Conservation (phyloP, 2,329 filamentous ascomycete genomes). For the Botryosphaeria dothidea region DNA sequence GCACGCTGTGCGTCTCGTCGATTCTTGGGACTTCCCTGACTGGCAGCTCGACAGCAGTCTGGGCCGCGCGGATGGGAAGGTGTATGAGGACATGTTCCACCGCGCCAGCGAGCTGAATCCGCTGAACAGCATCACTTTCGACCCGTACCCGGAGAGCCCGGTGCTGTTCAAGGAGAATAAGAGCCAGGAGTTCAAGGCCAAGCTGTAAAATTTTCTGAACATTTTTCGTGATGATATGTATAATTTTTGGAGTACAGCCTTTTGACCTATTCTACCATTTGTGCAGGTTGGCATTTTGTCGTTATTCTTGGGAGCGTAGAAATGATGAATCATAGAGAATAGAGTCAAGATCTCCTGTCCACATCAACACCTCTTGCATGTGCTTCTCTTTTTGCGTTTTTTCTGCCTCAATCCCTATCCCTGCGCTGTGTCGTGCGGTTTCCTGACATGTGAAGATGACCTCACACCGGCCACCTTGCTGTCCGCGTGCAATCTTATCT, state of each 20-base stretch:
- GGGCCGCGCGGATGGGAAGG: constrained; percentile 70
- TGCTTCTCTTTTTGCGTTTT: neutral
- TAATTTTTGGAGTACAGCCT: constrained; percentile 14
- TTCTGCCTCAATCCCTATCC: neutral
- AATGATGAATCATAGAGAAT: constrained; percentile 27
- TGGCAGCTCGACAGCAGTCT: constrained; percentile 74
- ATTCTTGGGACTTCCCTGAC: constrained; percentile 75
- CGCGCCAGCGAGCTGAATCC: constrained; percentile 72
- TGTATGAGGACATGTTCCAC: constrained; percentile 76
- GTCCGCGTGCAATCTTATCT: constrained; percentile 11
- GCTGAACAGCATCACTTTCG: constrained; percentile 69
- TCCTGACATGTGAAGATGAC: constrained; percentile 5
- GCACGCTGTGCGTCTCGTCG: constrained; percentile 70
- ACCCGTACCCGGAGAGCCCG: constrained; percentile 67
- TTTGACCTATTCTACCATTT: neutral
- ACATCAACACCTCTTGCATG: neutral
- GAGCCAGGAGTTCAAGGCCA: constrained; percentile 19
- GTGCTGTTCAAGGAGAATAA: constrained; percentile 59
- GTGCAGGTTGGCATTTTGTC: constrained; percentile 21
- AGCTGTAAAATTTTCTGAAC: constrained; percentile 9
- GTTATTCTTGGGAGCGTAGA: constrained; percentile 17
- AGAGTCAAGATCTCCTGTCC: constrained; percentile 23
- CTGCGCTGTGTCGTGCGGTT: neutral
- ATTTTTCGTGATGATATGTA: neutral
- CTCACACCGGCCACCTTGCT: constrained; percentile 2